Percentiles rank a stretch among this genome's conserved stretches.
Conservation (phyloP, 1,139 yeast species). For the Trichomonascaceae sp. region DNA sequence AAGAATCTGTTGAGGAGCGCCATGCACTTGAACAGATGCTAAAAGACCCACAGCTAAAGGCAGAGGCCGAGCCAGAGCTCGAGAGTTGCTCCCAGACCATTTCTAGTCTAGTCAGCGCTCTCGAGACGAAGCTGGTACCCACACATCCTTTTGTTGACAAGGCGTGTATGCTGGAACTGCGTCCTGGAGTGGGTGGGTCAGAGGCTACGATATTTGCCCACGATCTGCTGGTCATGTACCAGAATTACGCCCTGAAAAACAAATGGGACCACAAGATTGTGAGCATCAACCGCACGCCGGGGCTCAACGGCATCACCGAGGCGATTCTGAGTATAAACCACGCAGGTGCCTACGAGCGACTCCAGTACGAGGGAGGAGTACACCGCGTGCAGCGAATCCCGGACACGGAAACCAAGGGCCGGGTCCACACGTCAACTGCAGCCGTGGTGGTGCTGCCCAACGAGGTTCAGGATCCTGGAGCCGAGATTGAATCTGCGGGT, state of each 20-base stretch:
- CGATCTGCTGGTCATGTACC: slow-evolving; percentile 73
- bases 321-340: slow-evolving; percentile 64
- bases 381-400: slow-evolving; percentile 95
- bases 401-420: slow-evolving; percentile 82
- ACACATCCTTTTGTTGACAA: slow-evolving; percentile 64
- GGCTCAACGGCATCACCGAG: slow-evolving; percentile 59
- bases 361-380: slow-evolving; percentile 87
- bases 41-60: slow-evolving; percentile 27
- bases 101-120: slow-evolving; percentile 25
- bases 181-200: slow-evolving; percentile 95
- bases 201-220: slow-evolving; percentile 83
- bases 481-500: slow-evolving; percentile 16
- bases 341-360: slow-evolving; percentile 59
- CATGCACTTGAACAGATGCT: slow-evolving; percentile 26
- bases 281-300: slow-evolving; percentile 36
- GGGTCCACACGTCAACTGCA: slow-evolving; percentile 92
- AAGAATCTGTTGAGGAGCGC: slow-evolving; percentile 20
- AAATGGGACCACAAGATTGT: slow-evolving; percentile 57
- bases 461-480: slow-evolving; percentile 40
- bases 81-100: slow-evolving; percentile 21
- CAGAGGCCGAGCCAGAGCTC: slow-evolving; percentile 38
- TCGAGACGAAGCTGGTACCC: slow-evolving; percentile 56
- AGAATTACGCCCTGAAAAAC: slow-evolving; percentile 48
- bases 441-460: slow-evolving; percentile 92
- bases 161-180: slow-evolving; percentile 67